Conservation (phyloP, 1,139 yeast genomes). For the Blastobotrys niveus region DNA sequence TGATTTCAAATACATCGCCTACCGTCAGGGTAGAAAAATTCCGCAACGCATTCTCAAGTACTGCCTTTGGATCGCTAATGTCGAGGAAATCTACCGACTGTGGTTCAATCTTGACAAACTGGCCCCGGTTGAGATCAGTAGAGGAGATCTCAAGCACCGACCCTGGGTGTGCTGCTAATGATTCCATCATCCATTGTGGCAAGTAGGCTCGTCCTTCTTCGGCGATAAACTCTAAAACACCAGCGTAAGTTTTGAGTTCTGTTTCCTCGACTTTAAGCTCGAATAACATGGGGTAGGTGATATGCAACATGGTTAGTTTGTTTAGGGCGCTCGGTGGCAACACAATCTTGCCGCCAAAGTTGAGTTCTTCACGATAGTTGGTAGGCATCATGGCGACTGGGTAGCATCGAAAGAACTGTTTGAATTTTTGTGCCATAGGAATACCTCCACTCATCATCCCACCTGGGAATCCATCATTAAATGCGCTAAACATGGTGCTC, state of each 20-base stretch:
- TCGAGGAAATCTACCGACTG: slow-evolving; percentile 91
- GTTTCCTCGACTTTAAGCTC: slow-evolving; percentile 66
- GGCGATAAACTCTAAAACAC: slow-evolving; percentile 93
- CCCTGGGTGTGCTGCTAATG: slow-evolving; percentile 70
- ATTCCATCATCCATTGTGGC: slow-evolving; percentile 96
- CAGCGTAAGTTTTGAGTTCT: slow-evolving; percentile 66
- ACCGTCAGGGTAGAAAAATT: slow-evolving; percentile 85
- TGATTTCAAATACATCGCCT: slow-evolving; percentile 77
- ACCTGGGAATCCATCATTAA: slow-evolving; percentile 13
- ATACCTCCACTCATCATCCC: slow-evolving; percentile 5
- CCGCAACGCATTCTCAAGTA: slow-evolving; percentile 82
- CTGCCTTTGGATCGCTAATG: slow-evolving; percentile 94
- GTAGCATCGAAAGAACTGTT: slow-evolving; percentile 85
- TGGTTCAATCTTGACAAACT: slow-evolving; percentile 89
- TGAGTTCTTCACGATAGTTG: slow-evolving; percentile 67
- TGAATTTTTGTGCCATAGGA: slow-evolving; percentile 38
- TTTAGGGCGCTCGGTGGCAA: slow-evolving; percentile 90
- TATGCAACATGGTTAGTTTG: slow-evolving; percentile 79
- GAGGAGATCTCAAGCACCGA: slow-evolving; percentile 62
- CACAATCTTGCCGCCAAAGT: slow-evolving; percentile 94
- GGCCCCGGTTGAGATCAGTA: slow-evolving; percentile 79
- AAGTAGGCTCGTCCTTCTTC: slow-evolving; percentile 94
- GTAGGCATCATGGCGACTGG: slow-evolving; percentile 93
- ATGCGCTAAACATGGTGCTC: slow-evolving; percentile 13
- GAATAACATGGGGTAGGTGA: slow-evolving; percentile 94